Percentiles rank a stretch among this genome's conserved stretches.
Conservation (phyloP, 1,284 basidiomycete genomes). For the Violaceomyces palustris region DNA sequence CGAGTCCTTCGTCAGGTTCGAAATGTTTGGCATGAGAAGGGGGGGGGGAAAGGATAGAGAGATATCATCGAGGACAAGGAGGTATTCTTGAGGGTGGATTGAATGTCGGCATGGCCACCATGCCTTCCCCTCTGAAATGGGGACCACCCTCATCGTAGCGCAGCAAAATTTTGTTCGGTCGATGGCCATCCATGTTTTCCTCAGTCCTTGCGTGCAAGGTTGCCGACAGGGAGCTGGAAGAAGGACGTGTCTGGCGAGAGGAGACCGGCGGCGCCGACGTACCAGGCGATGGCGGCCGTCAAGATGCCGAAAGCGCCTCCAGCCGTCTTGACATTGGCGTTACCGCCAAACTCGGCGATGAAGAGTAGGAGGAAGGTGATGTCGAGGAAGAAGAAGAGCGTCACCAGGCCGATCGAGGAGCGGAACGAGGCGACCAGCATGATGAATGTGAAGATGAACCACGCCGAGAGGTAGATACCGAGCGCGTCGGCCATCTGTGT, state of each 20-base stretch:
- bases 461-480: conserved; percentile 38
- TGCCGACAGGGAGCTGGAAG: conserved; percentile 56
- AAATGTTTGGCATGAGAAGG: too few relatives aligned
- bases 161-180: too few relatives aligned
- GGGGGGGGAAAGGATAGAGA: too few relatives aligned
- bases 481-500: conserved; percentile 21
- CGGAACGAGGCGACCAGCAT: conserved; percentile 37
- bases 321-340: conserved; percentile 26
- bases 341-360: conserved; percentile 37
- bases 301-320: conserved; percentile 38
- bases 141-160: too few relatives aligned
- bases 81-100: too few relatives aligned
- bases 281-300: conserved; percentile 45
- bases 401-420: conserved; percentile 50
- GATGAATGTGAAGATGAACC: conserved; percentile 49
- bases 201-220: conserved; percentile 31
- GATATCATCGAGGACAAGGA: too few relatives aligned
- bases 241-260: conserved; percentile 56
- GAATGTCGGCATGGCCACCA: too few relatives aligned
- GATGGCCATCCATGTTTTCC: too few relatives aligned
- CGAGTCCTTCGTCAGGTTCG: too few relatives aligned
- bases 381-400: conserved; percentile 69
- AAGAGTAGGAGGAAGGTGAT: conserved; percentile 56
- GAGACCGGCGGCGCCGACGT: conserved; percentile 58
- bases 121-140: too few relatives aligned